Evolutionary conservation across 306 rosid species (phyloP), one percentile per base, ranked within the genome.

Genomic region (Mimosa bimucronata): DNA sequence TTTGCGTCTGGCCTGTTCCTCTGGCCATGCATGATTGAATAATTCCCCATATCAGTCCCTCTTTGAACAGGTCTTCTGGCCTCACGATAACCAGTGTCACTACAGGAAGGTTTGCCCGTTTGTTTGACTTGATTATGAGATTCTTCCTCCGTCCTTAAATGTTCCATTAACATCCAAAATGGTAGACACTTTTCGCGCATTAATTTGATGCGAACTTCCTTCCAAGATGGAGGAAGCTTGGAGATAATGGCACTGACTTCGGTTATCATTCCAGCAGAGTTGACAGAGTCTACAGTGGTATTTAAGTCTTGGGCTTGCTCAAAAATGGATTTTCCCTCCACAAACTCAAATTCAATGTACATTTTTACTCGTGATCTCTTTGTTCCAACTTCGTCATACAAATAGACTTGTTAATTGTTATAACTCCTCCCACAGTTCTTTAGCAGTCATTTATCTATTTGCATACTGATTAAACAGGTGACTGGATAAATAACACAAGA

Each of bases 191-290:
- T 93, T 87, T 89, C 91, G 0, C 82, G 48, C 89, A 89, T 88
- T 84, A 92, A 74, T 87, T 78, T 88, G 74, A 85, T 48, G 74
- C 81, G 53, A 25, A 90, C 79, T 62, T 86, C 88, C 86, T 87
- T 91, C 97, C 98, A 91, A 42, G 98, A 91, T 48, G 85, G 86
- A 11, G 97, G 97, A 70, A 94, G 97, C 85, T 94, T 94, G 53
- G 97, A 91, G 80, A 91, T 82, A 66, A 94, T 77, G 64, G 72
- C 94, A 65, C 89, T 86, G 23, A 89, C 97, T 21, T 94, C 93
- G 4, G 92, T 52, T 31, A 11, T 18, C 87, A 86, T 92, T 85
- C 97, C 97, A 45, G 87, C 78, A 13, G 90, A 88, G 41, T 44
- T 88, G 55, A 94, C 79, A 41, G 91, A 83, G 77, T 92, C 94